phyloP scores from a whole-genome alignment of 177 flowering plant genomes.

The Vitis hybrid region DNA sequence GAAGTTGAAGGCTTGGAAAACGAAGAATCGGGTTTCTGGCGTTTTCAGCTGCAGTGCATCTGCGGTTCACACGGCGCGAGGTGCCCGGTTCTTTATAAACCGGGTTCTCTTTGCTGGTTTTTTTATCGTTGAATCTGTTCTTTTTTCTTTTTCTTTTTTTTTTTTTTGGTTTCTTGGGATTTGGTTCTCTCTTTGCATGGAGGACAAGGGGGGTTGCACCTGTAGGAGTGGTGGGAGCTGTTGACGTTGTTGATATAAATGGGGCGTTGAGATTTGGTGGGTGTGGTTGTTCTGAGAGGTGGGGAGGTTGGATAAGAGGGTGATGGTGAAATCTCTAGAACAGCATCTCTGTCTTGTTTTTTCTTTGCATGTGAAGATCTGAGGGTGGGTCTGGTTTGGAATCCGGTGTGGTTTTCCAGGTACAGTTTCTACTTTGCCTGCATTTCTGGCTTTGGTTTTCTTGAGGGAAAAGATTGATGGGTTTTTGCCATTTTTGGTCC shows the following conservation, averaged over 20 bases:
- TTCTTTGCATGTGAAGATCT: constrained; percentile 30
- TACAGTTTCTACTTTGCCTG: constrained; percentile 16
- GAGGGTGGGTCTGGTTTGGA: constrained; percentile 23
- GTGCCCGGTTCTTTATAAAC: constrained; percentile 12
- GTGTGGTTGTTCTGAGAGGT: neutral
- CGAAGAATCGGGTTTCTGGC: neutral
- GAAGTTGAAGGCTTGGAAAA: neutral
- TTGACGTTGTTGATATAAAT: neutral
- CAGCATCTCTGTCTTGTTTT: neutral
- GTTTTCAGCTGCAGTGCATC: neutral
- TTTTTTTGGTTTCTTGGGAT: constrained; percentile 13
- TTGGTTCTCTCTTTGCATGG: neutral
- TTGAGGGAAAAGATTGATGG: constrained; percentile 3
- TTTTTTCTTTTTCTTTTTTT: neutral
- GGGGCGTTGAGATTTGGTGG: neutral
- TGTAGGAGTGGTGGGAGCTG: neutral
- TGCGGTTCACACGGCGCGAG: constrained; percentile 10
- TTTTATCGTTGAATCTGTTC: neutral
- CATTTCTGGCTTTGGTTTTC: constrained; percentile 13
- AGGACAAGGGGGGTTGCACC: constrained; percentile 2
- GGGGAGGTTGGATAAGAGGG: neutral
- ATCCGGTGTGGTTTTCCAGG: constrained; percentile 9
- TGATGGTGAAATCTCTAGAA: neutral
- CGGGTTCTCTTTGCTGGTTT: constrained; percentile 6
- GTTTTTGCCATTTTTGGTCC: neutral